Evolutionary conservation across 176 grass and related monocot species (phyloP).

Genomic region (Dactylis glomerata): DNA sequence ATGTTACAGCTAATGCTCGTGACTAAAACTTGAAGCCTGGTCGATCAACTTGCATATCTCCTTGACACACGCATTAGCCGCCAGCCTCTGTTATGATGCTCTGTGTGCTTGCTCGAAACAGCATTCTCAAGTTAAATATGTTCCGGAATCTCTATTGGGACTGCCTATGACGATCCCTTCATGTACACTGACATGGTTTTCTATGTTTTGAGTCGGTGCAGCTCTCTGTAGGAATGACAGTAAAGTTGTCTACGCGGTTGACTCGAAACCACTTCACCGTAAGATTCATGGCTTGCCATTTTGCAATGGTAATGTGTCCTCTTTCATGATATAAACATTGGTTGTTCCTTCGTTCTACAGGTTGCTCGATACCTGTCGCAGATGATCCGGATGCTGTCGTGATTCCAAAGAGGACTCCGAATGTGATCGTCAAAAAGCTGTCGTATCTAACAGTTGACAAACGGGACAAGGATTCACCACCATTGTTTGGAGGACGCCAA

Average conservation of each 20-base stretch:
- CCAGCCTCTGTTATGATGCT: neutral
- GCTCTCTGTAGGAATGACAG: conserved; percentile 73
- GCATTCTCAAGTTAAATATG: neutral
- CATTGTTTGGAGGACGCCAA: conserved; percentile 81
- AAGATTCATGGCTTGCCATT: conserved; percentile 17
- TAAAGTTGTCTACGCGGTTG: conserved; percentile 43
- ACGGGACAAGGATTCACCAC: conserved; percentile 45
- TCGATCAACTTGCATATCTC: neutral
- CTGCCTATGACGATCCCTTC: neutral
- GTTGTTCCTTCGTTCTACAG: conserved; percentile 27
- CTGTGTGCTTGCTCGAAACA: neutral
- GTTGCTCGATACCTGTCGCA: conserved; percentile 67
- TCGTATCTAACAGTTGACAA: conserved; percentile 64
- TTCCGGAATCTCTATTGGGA: neutral
- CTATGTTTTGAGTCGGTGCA: conserved; percentile 19
- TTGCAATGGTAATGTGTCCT: neutral
- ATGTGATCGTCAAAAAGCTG: conserved; percentile 56
- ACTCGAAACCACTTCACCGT: conserved; percentile 75
- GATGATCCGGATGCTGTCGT: conserved; percentile 62
- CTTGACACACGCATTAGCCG: neutral
- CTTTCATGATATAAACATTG: neutral
- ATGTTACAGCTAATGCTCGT: neutral
- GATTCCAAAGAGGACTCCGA: conserved; percentile 73
- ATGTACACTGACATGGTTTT: neutral
- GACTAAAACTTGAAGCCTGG: neutral